Evolutionary conservation across 192 early-diverging fungal genomes (phyloP).

Genomic region (Spizellomyces sp.): DNA sequence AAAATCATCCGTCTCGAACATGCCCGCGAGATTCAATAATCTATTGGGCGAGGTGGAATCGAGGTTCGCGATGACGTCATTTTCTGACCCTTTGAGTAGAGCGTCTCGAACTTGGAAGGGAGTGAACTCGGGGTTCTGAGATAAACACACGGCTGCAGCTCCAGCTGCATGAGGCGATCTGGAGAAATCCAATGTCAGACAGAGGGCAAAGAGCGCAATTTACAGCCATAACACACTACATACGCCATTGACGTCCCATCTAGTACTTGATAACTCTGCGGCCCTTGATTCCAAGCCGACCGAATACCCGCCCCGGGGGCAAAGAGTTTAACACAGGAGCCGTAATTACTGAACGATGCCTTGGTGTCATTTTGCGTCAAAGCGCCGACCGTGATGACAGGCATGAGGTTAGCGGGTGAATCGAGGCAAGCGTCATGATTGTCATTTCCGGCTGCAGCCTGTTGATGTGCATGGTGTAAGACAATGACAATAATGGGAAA

Average conservation of each 20-base stretch:
- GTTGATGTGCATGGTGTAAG: conserved; percentile 10
- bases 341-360: conserved; percentile 58
- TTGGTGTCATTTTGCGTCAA: conserved; percentile 20
- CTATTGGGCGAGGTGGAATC: conserved; percentile 3
- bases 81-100: background rate
- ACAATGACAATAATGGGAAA: no score
- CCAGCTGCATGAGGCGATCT: conserved; percentile 75
- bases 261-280: conserved; percentile 65
- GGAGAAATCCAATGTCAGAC: no score
- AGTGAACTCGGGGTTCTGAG: conserved; percentile 12
- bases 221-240: background rate
- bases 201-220: conserved; percentile 20
- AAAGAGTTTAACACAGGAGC: conserved; percentile 63
- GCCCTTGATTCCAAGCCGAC: conserved; percentile 60
- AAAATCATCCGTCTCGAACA: no score
- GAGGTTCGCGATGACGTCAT: background rate
- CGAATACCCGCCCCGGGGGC: conserved; percentile 59
- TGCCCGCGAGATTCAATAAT: background rate
- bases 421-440: conserved; percentile 24
- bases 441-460: conserved; percentile 23
- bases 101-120: conserved; percentile 6
- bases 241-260: conserved; percentile 83
- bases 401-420: conserved; percentile 22
- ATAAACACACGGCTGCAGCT: conserved; percentile 57
- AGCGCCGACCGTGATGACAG: conserved; percentile 39